Evolutionary conservation across 2,329 filamentous ascomycete species (phyloP), one percentile per base, ranked within the genome.

Genomic region (Aspergillus candidus): DNA sequence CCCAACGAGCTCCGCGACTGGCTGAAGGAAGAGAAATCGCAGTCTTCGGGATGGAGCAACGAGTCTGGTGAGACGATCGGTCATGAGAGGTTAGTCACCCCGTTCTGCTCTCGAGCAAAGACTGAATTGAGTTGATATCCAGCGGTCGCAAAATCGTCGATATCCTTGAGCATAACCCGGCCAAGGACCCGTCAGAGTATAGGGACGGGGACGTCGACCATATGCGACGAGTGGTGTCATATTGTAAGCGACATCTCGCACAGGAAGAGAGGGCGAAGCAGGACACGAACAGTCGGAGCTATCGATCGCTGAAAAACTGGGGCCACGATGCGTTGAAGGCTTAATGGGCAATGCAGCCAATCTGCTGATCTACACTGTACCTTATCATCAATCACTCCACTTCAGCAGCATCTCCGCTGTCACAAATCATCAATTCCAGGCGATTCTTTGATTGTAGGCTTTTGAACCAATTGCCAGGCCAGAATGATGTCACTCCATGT

Each of bases 221-320:
- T 50, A 82, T 82, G 78, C 70, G 79, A 38, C 76, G 73, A 51
- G 81, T 83, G 0, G 80, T 82, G 1, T 71, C 79, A 0, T 83
- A 83, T 50, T 82, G 77, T 59, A 85, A 84, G 59, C 71, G 80
- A 4, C 81, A 84, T 64, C 65, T 86, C 0, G 81, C 80, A 0
- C 80, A 84, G 53, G 81, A 85, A 60, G 72, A 75, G 44, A 75
- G 72, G 49, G 71, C 70, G 30, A 82, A 83, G 54, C 66, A 71
- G 44, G 69, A 82, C 51, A 77, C 78, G 40, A 56, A 70, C n/a
- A 75, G 71, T 53, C 74, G 71, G 53, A 72, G 69, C 47, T 81
- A 82, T 38, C 77, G 74, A 22, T 79, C 74, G 4, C 63, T 83
- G 51, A 82, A 82, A 69, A 83, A 82, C 47, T 82, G 78, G 78